phyloP scores from a whole-genome alignment of 352 stramenopile genomes.

The Thraustotheca clavata region DNA sequence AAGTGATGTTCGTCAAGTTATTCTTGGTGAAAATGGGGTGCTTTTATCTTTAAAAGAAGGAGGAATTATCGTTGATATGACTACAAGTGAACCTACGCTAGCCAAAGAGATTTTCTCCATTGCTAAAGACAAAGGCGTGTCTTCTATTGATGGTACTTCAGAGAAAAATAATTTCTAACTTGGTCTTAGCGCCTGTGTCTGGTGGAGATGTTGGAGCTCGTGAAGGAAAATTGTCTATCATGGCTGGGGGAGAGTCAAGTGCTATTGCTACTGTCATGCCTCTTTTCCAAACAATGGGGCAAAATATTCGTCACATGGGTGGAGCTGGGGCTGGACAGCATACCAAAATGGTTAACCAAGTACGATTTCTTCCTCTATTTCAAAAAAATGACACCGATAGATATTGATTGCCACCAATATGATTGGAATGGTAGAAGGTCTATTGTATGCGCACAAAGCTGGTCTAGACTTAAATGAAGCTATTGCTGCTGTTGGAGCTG shows the following conservation, averaged over 20 bases:
- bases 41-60: constrained; percentile 65
- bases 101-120: constrained; percentile 80
- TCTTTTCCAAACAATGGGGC: constrained; percentile 83
- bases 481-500: constrained; percentile 76
- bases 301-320: constrained; percentile 86
- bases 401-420: constrained; percentile 84
- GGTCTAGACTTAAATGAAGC: constrained; percentile 83
- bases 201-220: constrained; percentile 83
- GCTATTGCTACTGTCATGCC: constrained; percentile 72
- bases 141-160: constrained; percentile 57
- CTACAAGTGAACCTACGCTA: constrained; percentile 82
- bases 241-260: constrained; percentile 84
- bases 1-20: constrained; percentile 67
- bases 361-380: constrained; percentile 23
- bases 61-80: constrained; percentile 87
- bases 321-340: constrained; percentile 71
- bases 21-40: constrained; percentile 54
- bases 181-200: constrained; percentile 46
- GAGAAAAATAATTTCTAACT: constrained; percentile 15
- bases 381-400: background rate
- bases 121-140: constrained; percentile 61
- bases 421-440: constrained; percentile 82
- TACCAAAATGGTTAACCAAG: constrained; percentile 92
- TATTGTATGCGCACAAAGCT: constrained; percentile 83
- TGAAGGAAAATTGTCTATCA: constrained; percentile 83